Percentiles rank a stretch among this genome's conserved stretches.
Evolutionary conservation across 2,329 filamentous ascomycete species (phyloP).

Genomic region (Passalora sequoiae): DNA sequence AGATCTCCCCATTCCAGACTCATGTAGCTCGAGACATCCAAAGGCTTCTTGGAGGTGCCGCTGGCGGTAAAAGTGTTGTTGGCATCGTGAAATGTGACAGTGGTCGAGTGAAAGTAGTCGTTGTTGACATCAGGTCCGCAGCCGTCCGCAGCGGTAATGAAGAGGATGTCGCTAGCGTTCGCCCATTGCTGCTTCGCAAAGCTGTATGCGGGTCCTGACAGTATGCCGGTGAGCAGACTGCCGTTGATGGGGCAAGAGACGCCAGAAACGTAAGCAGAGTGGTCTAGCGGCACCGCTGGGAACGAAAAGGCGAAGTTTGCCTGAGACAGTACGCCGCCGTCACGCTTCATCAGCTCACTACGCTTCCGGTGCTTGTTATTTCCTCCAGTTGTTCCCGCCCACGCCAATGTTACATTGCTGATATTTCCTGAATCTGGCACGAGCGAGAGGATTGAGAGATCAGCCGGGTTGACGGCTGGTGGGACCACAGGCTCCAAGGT

Average conservation of each 20-base stretch:
- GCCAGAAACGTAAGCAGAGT: conserved; percentile 8
- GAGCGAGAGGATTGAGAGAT: background rate
- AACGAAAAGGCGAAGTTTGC: conserved; percentile 4
- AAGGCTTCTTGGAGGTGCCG: background rate
- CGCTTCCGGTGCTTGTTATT: too few species aligned
- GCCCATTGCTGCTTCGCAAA: conserved; percentile 9
- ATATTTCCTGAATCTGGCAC: too few species aligned
- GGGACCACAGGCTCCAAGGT: background rate
- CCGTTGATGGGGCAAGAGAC: conserved; percentile 8
- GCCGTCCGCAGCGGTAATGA: conserved; percentile 10
- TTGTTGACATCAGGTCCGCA: conserved; percentile 8
- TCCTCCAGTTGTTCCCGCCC: too few species aligned
- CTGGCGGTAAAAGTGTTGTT: conserved; percentile 3
- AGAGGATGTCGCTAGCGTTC: conserved; percentile 5
- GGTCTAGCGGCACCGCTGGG: conserved; percentile 8
- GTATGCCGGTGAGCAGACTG: conserved; percentile 4
- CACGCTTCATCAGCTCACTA: conserved; percentile 1
- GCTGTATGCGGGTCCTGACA: conserved; percentile 5
- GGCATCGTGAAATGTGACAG: conserved; percentile 7
- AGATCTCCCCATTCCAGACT: background rate
- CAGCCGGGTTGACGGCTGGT: background rate
- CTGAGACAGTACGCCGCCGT: conserved; percentile 2
- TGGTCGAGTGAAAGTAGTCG: conserved; percentile 11
- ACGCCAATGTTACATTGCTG: conserved; percentile 1
- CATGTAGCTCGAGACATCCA: background rate